Evolutionary conservation across 345 rosid species (phyloP).

Genomic region (Microcos paniculata): DNA sequence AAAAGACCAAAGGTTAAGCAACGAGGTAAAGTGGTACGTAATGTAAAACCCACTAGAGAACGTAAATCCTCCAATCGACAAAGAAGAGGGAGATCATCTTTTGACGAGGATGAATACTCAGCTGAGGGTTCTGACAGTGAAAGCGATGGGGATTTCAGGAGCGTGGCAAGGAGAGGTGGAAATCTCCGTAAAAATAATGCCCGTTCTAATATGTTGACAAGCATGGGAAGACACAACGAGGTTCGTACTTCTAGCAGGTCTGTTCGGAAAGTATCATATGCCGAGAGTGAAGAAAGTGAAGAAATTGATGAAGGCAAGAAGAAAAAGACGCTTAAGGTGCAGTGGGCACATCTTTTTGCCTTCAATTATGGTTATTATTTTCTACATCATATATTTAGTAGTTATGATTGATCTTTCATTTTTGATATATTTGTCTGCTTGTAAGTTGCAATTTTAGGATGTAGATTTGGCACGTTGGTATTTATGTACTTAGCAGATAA

Average conservation of each 20-base stretch:
- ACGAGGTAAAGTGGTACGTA: constrained; percentile 52
- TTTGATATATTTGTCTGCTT: constrained; percentile 4
- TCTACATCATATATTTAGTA: background rate
- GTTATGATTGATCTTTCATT: background rate
- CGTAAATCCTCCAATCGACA: constrained; percentile 52
- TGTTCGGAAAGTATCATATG: constrained; percentile 94
- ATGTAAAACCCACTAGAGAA: constrained; percentile 47
- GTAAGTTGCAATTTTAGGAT: background rate
- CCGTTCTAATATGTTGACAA: constrained; percentile 36
- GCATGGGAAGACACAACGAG: constrained; percentile 59
- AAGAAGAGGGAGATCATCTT: constrained; percentile 58
- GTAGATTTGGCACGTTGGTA: background rate
- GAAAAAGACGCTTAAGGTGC: constrained; percentile 78
- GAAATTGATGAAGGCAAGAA: constrained; percentile 79
- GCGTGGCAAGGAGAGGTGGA: constrained; percentile 58
- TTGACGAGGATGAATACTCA: constrained; percentile 69
- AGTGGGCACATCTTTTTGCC: constrained; percentile 2
- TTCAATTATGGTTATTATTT: constrained; percentile 5
- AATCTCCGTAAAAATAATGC: constrained; percentile 61
- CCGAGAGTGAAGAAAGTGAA: constrained; percentile 99
- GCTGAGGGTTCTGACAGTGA: constrained; percentile 71
- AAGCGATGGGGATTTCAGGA: constrained; percentile 60
- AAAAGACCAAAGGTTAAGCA: constrained; percentile 67
- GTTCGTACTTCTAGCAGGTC: constrained; percentile 90
- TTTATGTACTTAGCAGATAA: background rate